A percentile compares a stretch with the other conserved stretches of the same genome.
Conservation (phyloP, 176 grass and related monocot genomes). For the Oryza australiensis region DNA sequence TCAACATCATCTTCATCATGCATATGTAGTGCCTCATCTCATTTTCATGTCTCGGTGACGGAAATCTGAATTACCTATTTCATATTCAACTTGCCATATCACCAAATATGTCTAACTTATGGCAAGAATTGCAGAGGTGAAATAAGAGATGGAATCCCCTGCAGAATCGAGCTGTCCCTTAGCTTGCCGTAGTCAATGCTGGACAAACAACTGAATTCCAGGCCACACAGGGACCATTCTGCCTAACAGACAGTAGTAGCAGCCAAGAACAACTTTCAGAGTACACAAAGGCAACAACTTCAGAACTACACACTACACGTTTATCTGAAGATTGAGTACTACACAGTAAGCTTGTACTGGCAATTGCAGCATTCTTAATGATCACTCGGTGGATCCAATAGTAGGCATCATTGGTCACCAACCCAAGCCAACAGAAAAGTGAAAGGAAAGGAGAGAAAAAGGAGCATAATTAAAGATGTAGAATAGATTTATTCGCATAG, state of each 20-base stretch:
- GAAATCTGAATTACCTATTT: not conserved
- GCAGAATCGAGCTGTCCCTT: not conserved
- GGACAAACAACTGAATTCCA: constrained; percentile 1
- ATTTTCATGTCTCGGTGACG: not conserved
- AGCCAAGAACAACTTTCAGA: not conserved
- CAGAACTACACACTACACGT: not conserved
- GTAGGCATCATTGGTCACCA: constrained; percentile 14
- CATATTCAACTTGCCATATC: not conserved
- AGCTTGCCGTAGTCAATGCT: not conserved
- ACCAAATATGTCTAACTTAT: not conserved
- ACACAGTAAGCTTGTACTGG: constrained; percentile 3
- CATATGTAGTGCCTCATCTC: not conserved
- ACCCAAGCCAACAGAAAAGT: not conserved
- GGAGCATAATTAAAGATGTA: not conserved
- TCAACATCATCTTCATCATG: not conserved
- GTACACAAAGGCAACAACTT: constrained; percentile 19
- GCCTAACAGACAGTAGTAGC: not conserved
- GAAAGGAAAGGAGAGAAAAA: not conserved
- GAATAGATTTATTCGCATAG: not conserved
- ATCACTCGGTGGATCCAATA: not conserved
- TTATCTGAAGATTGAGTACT: not conserved
- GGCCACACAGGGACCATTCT: constrained; percentile 11
- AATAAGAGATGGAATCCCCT: too few relatives aligned
- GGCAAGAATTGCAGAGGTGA: not conserved
- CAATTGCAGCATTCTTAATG: not conserved